phyloP scores from a whole-genome alignment of 495 filamentous ascomycete genomes.

The Aspergillus egyptiacus region DNA sequence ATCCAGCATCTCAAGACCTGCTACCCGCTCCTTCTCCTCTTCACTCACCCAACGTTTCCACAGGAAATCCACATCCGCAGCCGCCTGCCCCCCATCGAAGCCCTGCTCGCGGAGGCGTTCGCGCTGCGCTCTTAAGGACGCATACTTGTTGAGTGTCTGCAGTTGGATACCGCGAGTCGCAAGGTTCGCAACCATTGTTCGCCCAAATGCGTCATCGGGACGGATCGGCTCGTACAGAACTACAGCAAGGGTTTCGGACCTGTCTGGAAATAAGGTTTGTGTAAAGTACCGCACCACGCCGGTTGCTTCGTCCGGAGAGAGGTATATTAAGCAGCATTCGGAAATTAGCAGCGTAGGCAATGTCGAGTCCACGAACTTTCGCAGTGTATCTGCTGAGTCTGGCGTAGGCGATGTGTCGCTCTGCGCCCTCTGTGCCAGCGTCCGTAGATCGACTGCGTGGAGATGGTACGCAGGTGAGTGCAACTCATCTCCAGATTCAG shows the following conservation, averaged over 20 bases:
- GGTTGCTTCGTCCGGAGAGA: slow-evolving; percentile 55
- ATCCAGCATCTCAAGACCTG: slow-evolving; percentile 78
- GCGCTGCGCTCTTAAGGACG: slow-evolving; percentile 58
- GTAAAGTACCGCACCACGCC: slow-evolving; percentile 64
- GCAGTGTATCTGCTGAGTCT: slow-evolving; percentile 11
- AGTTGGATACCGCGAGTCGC: slow-evolving; percentile 77
- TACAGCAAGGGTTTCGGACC: slow-evolving; percentile 44
- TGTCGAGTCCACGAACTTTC: slow-evolving; percentile 37
- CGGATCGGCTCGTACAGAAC: slow-evolving; percentile 87
- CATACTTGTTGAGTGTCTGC: slow-evolving; percentile 71
- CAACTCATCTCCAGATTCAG: slow-evolving; percentile 35
- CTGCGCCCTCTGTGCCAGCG: slow-evolving; percentile 30
- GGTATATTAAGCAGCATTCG: slow-evolving; percentile 91
- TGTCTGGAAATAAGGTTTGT: slow-evolving; percentile 38
- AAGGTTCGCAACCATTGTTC: slow-evolving; percentile 86
- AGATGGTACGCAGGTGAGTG: slow-evolving; percentile 56
- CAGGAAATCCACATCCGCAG: slow-evolving; percentile 63
- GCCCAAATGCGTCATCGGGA: slow-evolving; percentile 77
- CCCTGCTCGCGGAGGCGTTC: slow-evolving; percentile 56
- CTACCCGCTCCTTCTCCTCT: slow-evolving; percentile 75
- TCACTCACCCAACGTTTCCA: slow-evolving; percentile 68
- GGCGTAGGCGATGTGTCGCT: background rate
- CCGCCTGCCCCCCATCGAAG: slow-evolving; percentile 50
- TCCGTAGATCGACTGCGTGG: slow-evolving; percentile 77
- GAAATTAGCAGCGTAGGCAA: slow-evolving; percentile 81